These are phyloP conservation scores for Xylaria sp. DNA, from an alignment of 2,329 filamentous ascomycete species.

Conservation along the genomic window DNA sequence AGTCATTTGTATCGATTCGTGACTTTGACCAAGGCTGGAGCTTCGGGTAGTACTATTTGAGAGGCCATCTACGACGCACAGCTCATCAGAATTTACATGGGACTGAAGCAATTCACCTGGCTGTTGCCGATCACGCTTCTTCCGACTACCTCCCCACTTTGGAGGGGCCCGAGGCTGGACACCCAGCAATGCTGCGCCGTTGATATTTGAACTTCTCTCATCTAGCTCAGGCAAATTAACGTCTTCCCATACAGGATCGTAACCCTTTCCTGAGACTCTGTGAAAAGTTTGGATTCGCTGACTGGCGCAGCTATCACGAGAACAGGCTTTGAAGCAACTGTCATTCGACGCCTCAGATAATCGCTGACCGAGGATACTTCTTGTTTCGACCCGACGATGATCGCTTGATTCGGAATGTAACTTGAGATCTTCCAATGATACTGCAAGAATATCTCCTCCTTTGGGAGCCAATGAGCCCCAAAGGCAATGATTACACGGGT, in stretches of 20 bases:
- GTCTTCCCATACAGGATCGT: not conserved
- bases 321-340: not conserved
- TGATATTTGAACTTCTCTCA: not conserved
- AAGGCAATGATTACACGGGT: not conserved
- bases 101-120: not conserved
- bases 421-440: not conserved
- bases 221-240: not conserved
- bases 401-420: not conserved
- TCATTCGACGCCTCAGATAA: not conserved
- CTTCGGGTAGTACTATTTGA: not conserved
- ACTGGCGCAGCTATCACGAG: not conserved
- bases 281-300: not conserved
- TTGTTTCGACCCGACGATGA: not conserved
- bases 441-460: not conserved
- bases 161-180: not conserved
- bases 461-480: not conserved
- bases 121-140: not conserved
- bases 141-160: not conserved
- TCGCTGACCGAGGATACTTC: not conserved
- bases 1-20: not conserved
- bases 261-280: not conserved
- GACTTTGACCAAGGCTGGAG: not conserved
- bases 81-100: not conserved
- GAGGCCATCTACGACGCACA: not conserved
- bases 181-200: not conserved